Base-by-base conservation (phyloP, 805 yeast species). In the Pichia nakasei region DNA sequence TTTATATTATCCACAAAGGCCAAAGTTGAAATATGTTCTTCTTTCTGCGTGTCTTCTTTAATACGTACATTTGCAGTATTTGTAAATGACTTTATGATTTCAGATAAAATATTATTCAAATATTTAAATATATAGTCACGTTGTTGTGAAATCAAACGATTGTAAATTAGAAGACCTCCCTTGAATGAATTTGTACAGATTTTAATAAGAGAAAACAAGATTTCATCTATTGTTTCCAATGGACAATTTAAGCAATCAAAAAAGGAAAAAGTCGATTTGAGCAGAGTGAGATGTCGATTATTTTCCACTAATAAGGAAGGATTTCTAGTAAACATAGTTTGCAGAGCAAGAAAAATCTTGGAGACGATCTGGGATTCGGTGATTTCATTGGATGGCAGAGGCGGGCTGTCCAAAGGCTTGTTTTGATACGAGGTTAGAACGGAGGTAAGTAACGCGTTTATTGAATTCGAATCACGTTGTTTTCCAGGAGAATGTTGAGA, bases 261-360 rank as follows among this genome's bases (percentile, higher is more conserved):
- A 31, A 61, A 62, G 4, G 46, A 42, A n/a, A 53, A 48, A 22
- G 57, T 38, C 5, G 55, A 41, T 13, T 48, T 46, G 4, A 45
- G 32, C 3, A 45, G 33, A 2, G 36, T 17, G 5, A 45, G 5
- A 33, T 45, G 38, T 32, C 47, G 35, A 17, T 43, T 40, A 27
- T 52, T 42, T 20, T 58, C 60, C 8, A 56, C 39, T 8, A 62
- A 45, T 13, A 60, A 43, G 2, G 58, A 48, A 2, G 61, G 59
- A 21, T 54, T 49, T 36, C 60, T 45, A 0, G 45, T 33, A 9
- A 59, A 39, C 21, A 61, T 41, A 12, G 52, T 41, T 18, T 56
- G 46, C 9, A 61, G 38, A 2, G 63, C 59, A 26, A 49, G 48
- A 44, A 62, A 60, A 9, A 62, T 59, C 44, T 63, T 63, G 12